Conservation (phyloP, 1,139 yeast genomes). For the Spathaspora sp. region DNA sequence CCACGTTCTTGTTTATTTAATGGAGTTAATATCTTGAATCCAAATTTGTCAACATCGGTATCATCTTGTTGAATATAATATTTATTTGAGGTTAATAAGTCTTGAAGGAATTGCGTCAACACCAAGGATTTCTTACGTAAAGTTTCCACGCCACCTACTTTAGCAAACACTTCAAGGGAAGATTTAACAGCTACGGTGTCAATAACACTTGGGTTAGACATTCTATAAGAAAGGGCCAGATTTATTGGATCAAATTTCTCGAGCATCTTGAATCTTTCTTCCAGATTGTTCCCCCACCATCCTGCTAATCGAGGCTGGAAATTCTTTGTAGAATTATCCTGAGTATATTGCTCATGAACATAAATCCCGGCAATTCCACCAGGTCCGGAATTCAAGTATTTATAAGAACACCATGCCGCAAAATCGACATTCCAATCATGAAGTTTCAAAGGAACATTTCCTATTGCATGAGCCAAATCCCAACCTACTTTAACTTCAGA, state of each 20-base stretch:
- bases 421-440: slow-evolving; percentile 93
- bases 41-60: slow-evolving; percentile 24
- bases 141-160: slow-evolving; percentile 61
- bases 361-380: slow-evolving; percentile 87
- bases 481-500: slow-evolving; percentile 73
- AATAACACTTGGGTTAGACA: slow-evolving; percentile 88
- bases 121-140: slow-evolving; percentile 57
- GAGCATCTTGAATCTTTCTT: slow-evolving; percentile 73
- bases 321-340: slow-evolving; percentile 27
- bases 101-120: slow-evolving; percentile 59
- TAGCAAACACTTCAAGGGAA: slow-evolving; percentile 60
- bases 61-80: slow-evolving; percentile 40
- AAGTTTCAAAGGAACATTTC: slow-evolving; percentile 71
- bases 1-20: slow-evolving; percentile 59
- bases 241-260: slow-evolving; percentile 76
- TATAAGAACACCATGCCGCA: slow-evolving; percentile 94
- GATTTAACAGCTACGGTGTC: slow-evolving; percentile 73
- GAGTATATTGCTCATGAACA: slow-evolving; percentile 58
- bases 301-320: slow-evolving; percentile 79
- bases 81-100: slow-evolving; percentile 40
- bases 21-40: slow-evolving; percentile 78
- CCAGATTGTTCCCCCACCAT: slow-evolving; percentile 92
- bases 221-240: slow-evolving; percentile 85
- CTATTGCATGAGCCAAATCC: slow-evolving; percentile 96
- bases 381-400: slow-evolving; percentile 88